These are phyloP conservation scores for Sphaerulina vaccinii DNA, from an alignment of 2,329 filamentous ascomycete genomes.

Conservation along the genomic window DNA sequence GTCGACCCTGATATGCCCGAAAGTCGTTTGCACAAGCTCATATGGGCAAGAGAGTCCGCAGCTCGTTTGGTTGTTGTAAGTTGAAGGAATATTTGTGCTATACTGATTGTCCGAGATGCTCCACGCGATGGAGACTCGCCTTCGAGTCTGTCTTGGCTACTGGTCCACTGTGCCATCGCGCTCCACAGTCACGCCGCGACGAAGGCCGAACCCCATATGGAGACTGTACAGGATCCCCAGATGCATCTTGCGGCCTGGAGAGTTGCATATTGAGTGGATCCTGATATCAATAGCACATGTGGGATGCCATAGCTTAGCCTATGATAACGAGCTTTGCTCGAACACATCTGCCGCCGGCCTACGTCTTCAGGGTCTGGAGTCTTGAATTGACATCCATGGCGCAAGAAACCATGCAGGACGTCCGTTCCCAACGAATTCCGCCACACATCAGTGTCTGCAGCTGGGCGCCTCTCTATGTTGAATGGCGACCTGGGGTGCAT, in stretches of 20 bases:
- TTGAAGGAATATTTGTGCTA: too few relatives aligned
- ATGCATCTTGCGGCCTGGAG: constrained; percentile 2
- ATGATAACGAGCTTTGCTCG: too few relatives aligned
- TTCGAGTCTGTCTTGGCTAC: background rate
- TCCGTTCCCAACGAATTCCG: constrained; percentile 17
- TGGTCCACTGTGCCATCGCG: too few relatives aligned
- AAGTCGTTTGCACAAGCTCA: background rate
- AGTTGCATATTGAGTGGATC: constrained; percentile 1
- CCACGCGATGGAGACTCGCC: constrained; percentile 5
- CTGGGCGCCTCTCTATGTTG: constrained; percentile 7
- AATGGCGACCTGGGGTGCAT: constrained; percentile 18
- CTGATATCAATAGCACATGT: constrained; percentile 10
- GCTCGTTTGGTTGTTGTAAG: background rate
- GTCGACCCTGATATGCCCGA: background rate
- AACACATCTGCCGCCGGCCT: too few relatives aligned
- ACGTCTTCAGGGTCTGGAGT: constrained; percentile 6
- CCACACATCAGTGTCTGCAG: constrained; percentile 11
- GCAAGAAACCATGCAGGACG: constrained; percentile 15
- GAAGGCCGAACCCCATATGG: constrained; percentile 16
- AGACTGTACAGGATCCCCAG: constrained; percentile 12
- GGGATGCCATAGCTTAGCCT: too few relatives aligned
- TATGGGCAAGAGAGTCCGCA: background rate
- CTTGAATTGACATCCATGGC: too few relatives aligned
- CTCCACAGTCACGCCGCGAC: constrained; percentile 11
- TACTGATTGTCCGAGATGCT: too few relatives aligned